Percentiles rank a stretch among this genome's conserved stretches.
Evolutionary conservation across 768 basidiomycete genomes (phyloP).

Genomic region (Pisolithus marmoratus): DNA sequence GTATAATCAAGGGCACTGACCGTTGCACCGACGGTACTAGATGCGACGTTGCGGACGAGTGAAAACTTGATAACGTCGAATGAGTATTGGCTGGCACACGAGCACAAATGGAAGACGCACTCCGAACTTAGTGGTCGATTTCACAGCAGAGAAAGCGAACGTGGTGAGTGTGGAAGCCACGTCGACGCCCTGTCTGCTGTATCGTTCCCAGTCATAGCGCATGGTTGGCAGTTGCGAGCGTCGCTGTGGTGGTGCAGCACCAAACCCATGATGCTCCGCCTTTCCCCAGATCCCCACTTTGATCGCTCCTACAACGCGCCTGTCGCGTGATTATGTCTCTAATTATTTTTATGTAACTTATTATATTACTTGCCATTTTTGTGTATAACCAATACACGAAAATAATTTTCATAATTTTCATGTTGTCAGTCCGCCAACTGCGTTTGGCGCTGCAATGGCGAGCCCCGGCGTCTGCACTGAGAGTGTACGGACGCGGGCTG

Average conservation of each 20-base stretch:
- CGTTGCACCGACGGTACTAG: slow-evolving; percentile 52
- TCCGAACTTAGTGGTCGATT: slow-evolving; percentile 61
- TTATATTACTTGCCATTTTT: not conserved
- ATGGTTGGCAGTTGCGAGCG: slow-evolving; percentile 12
- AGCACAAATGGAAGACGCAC: slow-evolving; percentile 36
- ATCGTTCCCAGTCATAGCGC: slow-evolving; percentile 35
- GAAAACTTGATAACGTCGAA: slow-evolving; percentile 50
- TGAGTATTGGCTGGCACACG: slow-evolving; percentile 6
- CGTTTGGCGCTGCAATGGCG: slow-evolving; percentile 8
- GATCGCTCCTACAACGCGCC: not conserved
- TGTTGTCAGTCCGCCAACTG: slow-evolving; percentile 16
- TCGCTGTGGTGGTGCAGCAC: slow-evolving; percentile 6
- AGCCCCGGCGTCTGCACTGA: not conserved
- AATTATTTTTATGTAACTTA: not conserved
- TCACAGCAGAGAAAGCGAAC: slow-evolving; percentile 64
- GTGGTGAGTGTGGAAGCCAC: slow-evolving; percentile 57
- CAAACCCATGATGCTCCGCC: slow-evolving; percentile 19
- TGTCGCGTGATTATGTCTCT: slow-evolving; percentile 1
- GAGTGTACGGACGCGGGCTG: not conserved
- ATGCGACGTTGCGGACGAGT: slow-evolving; percentile 56
- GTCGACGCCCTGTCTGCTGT: slow-evolving; percentile 55
- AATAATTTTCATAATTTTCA: not conserved
- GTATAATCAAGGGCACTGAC: slow-evolving; percentile 58
- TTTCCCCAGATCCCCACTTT: not conserved
- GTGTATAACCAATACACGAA: not conserved